Conservation (phyloP, 164 flowering plant species). For the Liquidambar formosana region DNA sequence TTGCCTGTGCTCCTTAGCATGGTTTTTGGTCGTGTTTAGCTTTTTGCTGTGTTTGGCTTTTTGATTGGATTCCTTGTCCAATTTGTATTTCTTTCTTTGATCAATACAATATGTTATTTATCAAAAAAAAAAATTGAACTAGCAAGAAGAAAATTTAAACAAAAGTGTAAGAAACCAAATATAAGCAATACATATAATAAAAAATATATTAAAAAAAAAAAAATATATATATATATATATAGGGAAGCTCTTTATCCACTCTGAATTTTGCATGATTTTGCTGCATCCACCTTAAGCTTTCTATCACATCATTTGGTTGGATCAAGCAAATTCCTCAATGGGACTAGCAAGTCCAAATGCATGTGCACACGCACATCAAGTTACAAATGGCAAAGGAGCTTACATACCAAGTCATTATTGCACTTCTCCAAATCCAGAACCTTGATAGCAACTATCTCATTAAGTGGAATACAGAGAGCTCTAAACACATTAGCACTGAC, state of each 20-base stretch:
- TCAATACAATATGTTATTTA: no score
- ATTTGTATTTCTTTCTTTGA: no score
- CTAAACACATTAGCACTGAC: conserved; percentile 89
- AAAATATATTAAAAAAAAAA: no score
- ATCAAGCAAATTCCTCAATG: background rate
- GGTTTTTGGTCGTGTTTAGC: no score
- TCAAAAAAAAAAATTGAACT: no score
- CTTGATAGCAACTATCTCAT: conserved; percentile 89
- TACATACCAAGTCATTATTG: conserved; percentile 85
- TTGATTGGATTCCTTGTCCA: no score
- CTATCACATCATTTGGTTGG: background rate
- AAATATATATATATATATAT: background rate
- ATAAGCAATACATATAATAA: no score
- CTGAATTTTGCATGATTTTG: background rate
- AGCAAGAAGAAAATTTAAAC: background rate
- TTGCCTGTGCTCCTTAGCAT: no score
- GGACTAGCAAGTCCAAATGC: background rate
- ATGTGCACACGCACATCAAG: background rate
- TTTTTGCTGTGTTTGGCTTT: no score
- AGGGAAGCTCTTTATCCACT: no score
- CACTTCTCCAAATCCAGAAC: conserved; percentile 91
- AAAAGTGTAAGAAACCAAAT: no score
- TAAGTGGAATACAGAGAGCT: conserved; percentile 84
- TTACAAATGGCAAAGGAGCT: background rate
- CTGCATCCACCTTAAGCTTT: background rate